phyloP scores from a whole-genome alignment of 768 basidiomycete genomes.

The Amanita exitialis region DNA sequence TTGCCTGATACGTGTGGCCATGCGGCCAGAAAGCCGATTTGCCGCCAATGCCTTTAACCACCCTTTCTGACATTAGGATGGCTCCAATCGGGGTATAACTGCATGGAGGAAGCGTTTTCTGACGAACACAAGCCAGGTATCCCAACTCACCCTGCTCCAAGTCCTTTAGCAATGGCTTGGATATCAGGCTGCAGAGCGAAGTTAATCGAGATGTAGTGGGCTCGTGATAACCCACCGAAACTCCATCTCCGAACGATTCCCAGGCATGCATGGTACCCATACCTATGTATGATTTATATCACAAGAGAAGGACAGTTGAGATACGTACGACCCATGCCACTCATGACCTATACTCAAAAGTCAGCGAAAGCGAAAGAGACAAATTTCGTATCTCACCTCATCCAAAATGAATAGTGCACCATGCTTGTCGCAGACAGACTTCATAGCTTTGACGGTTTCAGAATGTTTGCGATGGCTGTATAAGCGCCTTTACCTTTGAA shows the following conservation, averaged over 20 bases:
- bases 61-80: constrained; percentile 60
- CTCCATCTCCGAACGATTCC: constrained; percentile 75
- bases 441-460: constrained; percentile 41
- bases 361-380: neutral
- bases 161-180: constrained; percentile 83
- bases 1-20: constrained; percentile 78
- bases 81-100: constrained; percentile 82
- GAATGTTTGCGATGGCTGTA: neutral
- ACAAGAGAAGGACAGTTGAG: neutral
- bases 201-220: neutral
- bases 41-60: constrained; percentile 59
- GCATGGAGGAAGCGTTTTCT: neutral
- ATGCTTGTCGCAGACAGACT: constrained; percentile 69
- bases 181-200: constrained; percentile 52
- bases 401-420: constrained; percentile 78
- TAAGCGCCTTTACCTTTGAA: constrained; percentile 36
- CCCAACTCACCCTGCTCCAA: constrained; percentile 78
- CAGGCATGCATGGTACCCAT: constrained; percentile 85
- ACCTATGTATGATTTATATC: constrained; percentile 28
- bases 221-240: constrained; percentile 24
- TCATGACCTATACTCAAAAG: constrained; percentile 49
- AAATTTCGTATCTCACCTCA: constrained; percentile 35
- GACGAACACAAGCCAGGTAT: neutral
- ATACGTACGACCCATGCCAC: constrained; percentile 77
- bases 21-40: constrained; percentile 73